phyloP scores from a whole-genome alignment of 768 basidiomycete species.

The Tulasnella sp. region DNA sequence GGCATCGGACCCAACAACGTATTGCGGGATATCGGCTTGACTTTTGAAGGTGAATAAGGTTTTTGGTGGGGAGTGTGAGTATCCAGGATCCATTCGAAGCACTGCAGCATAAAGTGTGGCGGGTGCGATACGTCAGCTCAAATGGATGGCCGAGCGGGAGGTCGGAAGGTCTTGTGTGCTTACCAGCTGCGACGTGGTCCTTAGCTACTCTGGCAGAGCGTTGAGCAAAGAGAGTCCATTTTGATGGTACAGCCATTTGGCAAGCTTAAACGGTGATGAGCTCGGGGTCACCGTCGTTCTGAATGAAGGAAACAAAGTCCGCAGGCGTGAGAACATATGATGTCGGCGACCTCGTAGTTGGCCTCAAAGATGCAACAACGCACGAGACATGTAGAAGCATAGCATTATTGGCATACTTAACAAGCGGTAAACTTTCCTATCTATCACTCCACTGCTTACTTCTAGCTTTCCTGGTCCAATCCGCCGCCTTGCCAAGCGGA shows the following conservation, averaged over 20 bases:
- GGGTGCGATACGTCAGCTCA: not conserved
- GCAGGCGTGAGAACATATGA: not conserved
- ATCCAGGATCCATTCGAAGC: conserved; percentile 20
- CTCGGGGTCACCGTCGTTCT: not conserved
- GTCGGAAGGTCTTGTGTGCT: not conserved
- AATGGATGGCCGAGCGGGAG: not conserved
- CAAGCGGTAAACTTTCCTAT: no score
- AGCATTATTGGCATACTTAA: no score
- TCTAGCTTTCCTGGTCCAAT: not conserved
- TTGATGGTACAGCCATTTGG: conserved; percentile 18
- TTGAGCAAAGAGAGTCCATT: conserved; percentile 27
- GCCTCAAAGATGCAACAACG: not conserved
- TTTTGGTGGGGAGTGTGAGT: conserved; percentile 43
- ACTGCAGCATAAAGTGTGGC: conserved; percentile 2
- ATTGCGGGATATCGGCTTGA: conserved; percentile 54
- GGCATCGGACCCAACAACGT: conserved; percentile 76
- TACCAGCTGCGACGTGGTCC: conserved; percentile 17
- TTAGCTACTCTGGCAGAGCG: conserved; percentile 16
- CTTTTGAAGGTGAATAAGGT: conserved; percentile 65
- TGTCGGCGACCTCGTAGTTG: not conserved
- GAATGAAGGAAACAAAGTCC: not conserved
- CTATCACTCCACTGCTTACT: not conserved
- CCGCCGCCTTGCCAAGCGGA: not conserved
- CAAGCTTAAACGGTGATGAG: not conserved
- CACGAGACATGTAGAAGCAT: no score